A percentile compares a stretch with the other conserved stretches of the same genome.
Evolutionary conservation across 352 stramenopile species (phyloP).

Genomic region (Aphanomyces cochlioides): DNA sequence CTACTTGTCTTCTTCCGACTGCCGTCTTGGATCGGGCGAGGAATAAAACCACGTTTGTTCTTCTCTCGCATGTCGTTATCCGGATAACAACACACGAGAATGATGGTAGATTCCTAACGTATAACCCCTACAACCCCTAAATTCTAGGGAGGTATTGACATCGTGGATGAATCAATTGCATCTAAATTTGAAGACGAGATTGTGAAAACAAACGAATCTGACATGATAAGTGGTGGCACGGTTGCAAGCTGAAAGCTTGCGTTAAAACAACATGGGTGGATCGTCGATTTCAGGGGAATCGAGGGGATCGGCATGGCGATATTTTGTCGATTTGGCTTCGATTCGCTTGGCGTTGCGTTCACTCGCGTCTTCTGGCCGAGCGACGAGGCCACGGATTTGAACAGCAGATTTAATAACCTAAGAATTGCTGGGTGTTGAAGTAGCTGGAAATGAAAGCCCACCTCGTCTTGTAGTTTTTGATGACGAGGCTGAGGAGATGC

Average conservation of each 20-base stretch:
- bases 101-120: no score
- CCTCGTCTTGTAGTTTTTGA: background rate
- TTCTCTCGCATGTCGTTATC: no score
- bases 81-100: no score
- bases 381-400: conserved; percentile 22
- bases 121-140: no score
- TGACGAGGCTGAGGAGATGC: background rate
- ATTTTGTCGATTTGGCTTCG: conserved; percentile 6
- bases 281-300: background rate
- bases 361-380: conserved; percentile 5
- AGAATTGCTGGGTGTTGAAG: conserved; percentile 1
- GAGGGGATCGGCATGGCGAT: background rate
- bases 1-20: conserved; percentile 5
- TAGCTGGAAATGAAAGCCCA: background rate
- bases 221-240: background rate
- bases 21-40: background rate
- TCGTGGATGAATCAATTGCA: no score
- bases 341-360: background rate
- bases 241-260: background rate
- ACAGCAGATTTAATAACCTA: conserved; percentile 1
- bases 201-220: background rate
- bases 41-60: background rate
- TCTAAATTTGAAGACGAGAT: no score
- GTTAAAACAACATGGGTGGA: conserved; percentile 7
- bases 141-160: no score